These are phyloP conservation scores for Akanthomyces muscarius DNA, from an alignment of 2,329 filamentous ascomycete species.

Conservation along the genomic window DNA sequence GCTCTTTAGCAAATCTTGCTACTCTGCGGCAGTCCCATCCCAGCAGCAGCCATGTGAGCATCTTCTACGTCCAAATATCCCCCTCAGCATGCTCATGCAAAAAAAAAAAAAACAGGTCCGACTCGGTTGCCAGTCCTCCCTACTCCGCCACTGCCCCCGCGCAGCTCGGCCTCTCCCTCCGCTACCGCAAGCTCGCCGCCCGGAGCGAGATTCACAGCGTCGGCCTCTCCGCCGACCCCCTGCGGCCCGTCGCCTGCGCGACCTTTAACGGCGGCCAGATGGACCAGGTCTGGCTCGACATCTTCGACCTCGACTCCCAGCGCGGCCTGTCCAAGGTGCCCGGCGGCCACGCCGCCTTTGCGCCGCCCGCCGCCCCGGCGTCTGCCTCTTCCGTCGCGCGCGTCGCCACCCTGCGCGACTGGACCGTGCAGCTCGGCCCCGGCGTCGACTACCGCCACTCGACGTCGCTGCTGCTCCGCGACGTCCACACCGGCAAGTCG, in stretches of 20 bases:
- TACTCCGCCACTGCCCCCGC: slow-evolving; percentile 11
- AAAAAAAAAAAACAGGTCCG: background rate
- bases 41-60: background rate
- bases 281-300: slow-evolving; percentile 34
- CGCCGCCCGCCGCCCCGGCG: slow-evolving; percentile 4
- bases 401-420: slow-evolving; percentile 31
- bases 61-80: too few species aligned
- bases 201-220: slow-evolving; percentile 32
- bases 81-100: background rate
- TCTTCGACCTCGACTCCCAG: slow-evolving; percentile 29
- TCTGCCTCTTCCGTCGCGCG: slow-evolving; percentile 16
- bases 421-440: slow-evolving; percentile 28
- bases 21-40: background rate
- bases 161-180: slow-evolving; percentile 24
- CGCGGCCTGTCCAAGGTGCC: slow-evolving; percentile 29
- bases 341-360: slow-evolving; percentile 31
- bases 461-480: slow-evolving; percentile 30
- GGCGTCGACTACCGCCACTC: slow-evolving; percentile 30
- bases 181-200: slow-evolving; percentile 27
- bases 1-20: background rate
- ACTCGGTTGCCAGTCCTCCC: background rate
- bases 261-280: slow-evolving; percentile 29
- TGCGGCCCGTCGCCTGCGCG: slow-evolving; percentile 26
- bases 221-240: slow-evolving; percentile 27
- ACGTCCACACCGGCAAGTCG: slow-evolving; percentile 30